Percentiles rank a stretch among this genome's conserved stretches.
Conservation (phyloP, 2,329 filamentous ascomycete species). For the Calonectria fujianensis region DNA sequence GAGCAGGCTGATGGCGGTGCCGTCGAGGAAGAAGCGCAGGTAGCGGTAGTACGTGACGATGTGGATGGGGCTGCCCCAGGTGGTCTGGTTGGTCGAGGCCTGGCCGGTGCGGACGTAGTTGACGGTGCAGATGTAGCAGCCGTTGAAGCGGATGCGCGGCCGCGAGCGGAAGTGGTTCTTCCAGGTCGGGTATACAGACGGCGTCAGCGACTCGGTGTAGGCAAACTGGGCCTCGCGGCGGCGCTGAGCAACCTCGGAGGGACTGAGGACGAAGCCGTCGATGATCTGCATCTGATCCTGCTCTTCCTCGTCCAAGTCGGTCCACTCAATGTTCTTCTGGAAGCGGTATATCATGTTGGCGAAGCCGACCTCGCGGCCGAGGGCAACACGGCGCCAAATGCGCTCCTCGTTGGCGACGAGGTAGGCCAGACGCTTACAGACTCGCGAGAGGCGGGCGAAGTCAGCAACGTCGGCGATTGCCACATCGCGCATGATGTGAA, state of each 20-base stretch:
- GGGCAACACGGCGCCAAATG: conserved; percentile 87
- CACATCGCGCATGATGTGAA: conserved; percentile 84
- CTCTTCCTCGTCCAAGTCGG: conserved; percentile 64
- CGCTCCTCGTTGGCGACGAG: conserved; percentile 88
- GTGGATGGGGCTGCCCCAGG: conserved; percentile 89
- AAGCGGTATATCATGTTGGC: conserved; percentile 88
- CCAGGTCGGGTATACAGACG: conserved; percentile 72
- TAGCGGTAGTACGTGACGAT: conserved; percentile 99
- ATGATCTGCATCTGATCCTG: conserved; percentile 55
- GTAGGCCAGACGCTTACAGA: conserved; percentile 92
- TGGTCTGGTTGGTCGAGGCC: conserved; percentile 79
- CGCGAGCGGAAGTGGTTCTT: conserved; percentile 85
- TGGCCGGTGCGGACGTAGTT: conserved; percentile 94
- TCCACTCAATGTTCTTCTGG: conserved; percentile 76
- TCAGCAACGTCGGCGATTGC: conserved; percentile 85
- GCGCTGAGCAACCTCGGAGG: conserved; percentile 60
- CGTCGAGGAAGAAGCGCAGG: conserved; percentile 94
- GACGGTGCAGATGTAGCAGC: conserved; percentile 96
- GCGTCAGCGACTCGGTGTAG: conserved; percentile 65
- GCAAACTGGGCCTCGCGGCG: conserved; percentile 59
- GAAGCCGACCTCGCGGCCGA: conserved; percentile 85
- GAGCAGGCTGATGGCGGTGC: conserved; percentile 86
- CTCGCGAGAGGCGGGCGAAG: conserved; percentile 84
- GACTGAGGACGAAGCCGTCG: conserved; percentile 59
- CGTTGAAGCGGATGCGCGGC: conserved; percentile 93